A percentile compares a stretch with the other conserved stretches of the same genome.
Conservation (phyloP, 352 stramenopile species). For the Phytophthora podocarpi region DNA sequence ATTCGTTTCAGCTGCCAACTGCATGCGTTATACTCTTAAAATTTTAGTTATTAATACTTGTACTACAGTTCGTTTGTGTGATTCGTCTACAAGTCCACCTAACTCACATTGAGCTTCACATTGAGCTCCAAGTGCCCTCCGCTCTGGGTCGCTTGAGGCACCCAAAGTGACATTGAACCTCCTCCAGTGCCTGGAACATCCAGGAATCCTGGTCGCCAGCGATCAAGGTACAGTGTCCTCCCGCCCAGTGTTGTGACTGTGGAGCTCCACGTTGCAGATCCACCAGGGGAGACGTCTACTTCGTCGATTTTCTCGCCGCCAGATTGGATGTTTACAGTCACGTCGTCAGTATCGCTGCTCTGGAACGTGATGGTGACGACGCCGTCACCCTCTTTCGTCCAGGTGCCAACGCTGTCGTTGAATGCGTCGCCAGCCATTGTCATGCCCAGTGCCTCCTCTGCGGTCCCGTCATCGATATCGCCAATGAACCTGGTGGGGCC, state of each 20-base stretch:
- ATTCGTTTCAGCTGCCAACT: too few relatives aligned
- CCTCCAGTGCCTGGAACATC: conserved; percentile 57
- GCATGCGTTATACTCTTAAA: too few relatives aligned
- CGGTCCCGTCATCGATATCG: conserved; percentile 47
- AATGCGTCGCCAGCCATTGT: conserved; percentile 48
- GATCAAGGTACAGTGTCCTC: conserved; percentile 76
- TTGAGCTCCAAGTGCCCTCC: conserved; percentile 54
- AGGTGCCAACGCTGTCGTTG: conserved; percentile 38
- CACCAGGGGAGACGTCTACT: conserved; percentile 41
- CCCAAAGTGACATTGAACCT: conserved; percentile 68
- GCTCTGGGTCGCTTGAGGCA: conserved; percentile 43
- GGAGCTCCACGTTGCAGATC: conserved; percentile 43
- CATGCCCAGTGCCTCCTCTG: conserved; percentile 47
- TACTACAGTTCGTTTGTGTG: too few relatives aligned
- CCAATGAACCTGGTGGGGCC: conserved; percentile 44
- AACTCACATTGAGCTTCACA: conserved; percentile 53
- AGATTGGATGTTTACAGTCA: conserved; percentile 58
- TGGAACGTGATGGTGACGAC: conserved; percentile 45
- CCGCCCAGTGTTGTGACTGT: conserved; percentile 35
- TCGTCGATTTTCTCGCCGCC: conserved; percentile 51
- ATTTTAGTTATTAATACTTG: too few relatives aligned
- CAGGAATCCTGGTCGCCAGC: conserved; percentile 58
- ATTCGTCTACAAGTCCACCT: too few relatives aligned
- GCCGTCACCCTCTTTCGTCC: conserved; percentile 49
- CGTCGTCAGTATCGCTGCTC: conserved; percentile 51